Evolutionary conservation across 2,329 filamentous ascomycete genomes (phyloP).

Genomic region (Didymella pinodella): DNA sequence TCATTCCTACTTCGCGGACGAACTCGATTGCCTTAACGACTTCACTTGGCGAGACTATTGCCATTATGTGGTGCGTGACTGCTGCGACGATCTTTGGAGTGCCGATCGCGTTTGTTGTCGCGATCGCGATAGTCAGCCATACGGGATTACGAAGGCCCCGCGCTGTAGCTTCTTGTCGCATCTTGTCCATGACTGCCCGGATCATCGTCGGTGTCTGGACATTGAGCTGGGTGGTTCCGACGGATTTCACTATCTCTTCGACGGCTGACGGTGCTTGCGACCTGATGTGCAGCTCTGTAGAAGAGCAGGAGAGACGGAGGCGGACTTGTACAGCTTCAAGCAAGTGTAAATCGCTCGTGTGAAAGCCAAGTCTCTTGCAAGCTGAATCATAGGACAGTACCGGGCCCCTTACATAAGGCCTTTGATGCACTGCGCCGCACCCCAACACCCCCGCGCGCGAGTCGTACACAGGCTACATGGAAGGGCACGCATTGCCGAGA

Average conservation of each 20-base stretch:
- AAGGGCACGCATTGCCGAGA: too few species aligned
- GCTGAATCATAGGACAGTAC: too few species aligned
- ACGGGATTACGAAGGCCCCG: neutral
- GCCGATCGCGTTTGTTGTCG: neutral
- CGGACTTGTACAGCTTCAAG: neutral
- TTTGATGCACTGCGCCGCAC: too few species aligned
- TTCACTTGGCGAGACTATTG: constrained; percentile 21
- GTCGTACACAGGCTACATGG: too few species aligned
- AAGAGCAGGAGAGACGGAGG: neutral
- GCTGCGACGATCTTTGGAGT: neutral
- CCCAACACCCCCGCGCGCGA: too few species aligned
- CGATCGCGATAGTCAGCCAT: neutral
- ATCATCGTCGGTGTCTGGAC: neutral
- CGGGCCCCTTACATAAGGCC: too few species aligned
- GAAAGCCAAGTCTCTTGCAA: too few species aligned
- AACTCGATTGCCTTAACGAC: constrained; percentile 67
- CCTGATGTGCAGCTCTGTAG: neutral
- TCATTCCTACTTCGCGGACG: constrained; percentile 75
- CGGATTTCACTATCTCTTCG: neutral
- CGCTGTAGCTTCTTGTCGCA: neutral
- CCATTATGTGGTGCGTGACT: neutral
- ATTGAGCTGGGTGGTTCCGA: neutral
- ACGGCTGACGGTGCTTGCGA: neutral
- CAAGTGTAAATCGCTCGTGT: too few species aligned
- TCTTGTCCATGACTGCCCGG: neutral